A percentile compares a stretch with the other conserved stretches of the same genome.
Evolutionary conservation across 306 rosid genomes (phyloP).

Genomic region (Cucumis cinereus): DNA sequence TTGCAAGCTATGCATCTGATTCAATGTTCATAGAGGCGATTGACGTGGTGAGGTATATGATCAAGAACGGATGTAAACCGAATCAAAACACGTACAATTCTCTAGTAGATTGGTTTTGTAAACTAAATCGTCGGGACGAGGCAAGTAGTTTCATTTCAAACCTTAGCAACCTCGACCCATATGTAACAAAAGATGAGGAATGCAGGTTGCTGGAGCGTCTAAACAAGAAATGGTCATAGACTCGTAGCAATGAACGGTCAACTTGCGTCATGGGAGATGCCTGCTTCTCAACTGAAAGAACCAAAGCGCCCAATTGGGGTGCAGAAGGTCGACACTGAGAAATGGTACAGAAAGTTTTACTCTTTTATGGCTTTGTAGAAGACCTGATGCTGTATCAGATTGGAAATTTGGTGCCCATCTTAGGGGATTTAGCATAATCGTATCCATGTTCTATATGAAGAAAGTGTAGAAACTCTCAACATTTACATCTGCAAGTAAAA

Average conservation of each 20-base stretch:
- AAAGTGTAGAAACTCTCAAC: background rate
- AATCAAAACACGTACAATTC: slow-evolving; percentile 72
- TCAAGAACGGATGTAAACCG: slow-evolving; percentile 74
- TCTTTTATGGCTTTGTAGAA: background rate
- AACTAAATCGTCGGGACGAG: slow-evolving; percentile 46
- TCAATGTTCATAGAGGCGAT: slow-evolving; percentile 67
- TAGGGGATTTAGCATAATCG: background rate
- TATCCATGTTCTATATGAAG: background rate
- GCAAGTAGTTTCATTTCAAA: slow-evolving; percentile 47
- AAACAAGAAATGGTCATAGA: slow-evolving; percentile 32
- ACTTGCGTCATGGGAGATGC: background rate
- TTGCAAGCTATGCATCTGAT: slow-evolving; percentile 64
- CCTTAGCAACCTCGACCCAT: slow-evolving; percentile 51
- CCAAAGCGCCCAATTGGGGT: background rate
- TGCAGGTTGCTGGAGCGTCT: slow-evolving; percentile 51
- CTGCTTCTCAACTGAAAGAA: background rate
- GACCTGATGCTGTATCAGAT: background rate
- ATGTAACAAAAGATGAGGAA: slow-evolving; percentile 33
- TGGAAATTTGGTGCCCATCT: background rate
- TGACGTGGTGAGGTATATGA: slow-evolving; percentile 71
- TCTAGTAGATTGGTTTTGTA: slow-evolving; percentile 68
- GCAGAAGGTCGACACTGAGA: background rate
- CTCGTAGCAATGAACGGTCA: slow-evolving; percentile 5
- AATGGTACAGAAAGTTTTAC: background rate
- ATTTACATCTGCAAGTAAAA: background rate